A percentile compares a stretch with the other conserved stretches of the same genome.
Evolutionary conservation across 768 basidiomycete genomes (phyloP).

Genomic region (Leccinum rimulosum): DNA sequence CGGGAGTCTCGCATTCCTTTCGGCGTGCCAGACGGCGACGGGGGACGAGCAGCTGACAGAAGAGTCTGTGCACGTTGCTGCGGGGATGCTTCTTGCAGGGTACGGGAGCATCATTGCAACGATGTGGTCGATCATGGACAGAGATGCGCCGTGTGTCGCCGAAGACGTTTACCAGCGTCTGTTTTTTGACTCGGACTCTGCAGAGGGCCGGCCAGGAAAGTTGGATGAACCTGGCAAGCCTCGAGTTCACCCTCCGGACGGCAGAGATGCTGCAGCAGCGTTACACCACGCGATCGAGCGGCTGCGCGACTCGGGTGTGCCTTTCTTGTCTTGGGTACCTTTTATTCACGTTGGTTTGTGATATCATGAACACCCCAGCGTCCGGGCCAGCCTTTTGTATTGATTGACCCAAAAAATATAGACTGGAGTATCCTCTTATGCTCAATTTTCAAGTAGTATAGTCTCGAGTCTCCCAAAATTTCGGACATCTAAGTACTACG

Average conservation of each 20-base stretch:
- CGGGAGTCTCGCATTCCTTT: constrained; percentile 28
- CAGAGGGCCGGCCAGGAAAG: not conserved
- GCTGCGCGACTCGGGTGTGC: not conserved
- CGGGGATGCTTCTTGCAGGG: constrained; percentile 3
- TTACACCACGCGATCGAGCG: not conserved
- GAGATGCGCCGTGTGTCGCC: not conserved
- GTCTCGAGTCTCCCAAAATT: no score
- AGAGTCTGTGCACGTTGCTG: not conserved
- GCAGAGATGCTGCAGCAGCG: not conserved
- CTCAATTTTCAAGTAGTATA: no score
- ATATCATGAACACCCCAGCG: not conserved
- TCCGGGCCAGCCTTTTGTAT: no score
- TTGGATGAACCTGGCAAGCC: not conserved
- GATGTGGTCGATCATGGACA: constrained; percentile 4
- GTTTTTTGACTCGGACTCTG: not conserved
- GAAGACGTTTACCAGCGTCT: not conserved
- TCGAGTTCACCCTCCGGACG: not conserved
- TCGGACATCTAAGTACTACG: no score
- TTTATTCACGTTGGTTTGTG: constrained; percentile 1
- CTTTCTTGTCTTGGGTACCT: not conserved
- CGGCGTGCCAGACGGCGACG: not conserved
- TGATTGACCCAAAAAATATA: no score
- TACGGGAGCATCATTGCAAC: not conserved
- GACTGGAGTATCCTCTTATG: no score
- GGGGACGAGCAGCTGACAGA: not conserved